phyloP scores from a whole-genome alignment of 2,329 filamentous ascomycete genomes.

The Fusarium sp. region DNA sequence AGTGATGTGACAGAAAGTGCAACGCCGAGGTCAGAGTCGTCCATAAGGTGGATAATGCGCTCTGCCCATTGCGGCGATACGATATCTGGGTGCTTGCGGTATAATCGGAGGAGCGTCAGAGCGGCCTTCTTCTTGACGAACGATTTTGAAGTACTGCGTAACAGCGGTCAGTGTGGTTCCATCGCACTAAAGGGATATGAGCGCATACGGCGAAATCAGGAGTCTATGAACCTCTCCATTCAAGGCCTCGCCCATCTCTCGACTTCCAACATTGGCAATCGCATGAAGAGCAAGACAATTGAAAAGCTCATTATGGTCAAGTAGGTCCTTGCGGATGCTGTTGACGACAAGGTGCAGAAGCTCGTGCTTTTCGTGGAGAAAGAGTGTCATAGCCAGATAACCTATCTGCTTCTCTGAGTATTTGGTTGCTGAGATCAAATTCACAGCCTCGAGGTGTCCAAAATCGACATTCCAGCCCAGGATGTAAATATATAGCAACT shows the following conservation, averaged over 20 bases:
- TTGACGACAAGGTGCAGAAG: slow-evolving; percentile 96
- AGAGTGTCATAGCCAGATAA: slow-evolving; percentile 95
- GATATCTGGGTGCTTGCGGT: slow-evolving; percentile 92
- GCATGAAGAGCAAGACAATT: slow-evolving; percentile 97
- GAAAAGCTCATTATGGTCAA: slow-evolving; percentile 95
- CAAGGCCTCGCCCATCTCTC: slow-evolving; percentile 96
- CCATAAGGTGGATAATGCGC: slow-evolving; percentile 98
- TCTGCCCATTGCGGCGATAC: slow-evolving; percentile 98
- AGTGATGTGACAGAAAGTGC: slow-evolving; percentile 94
- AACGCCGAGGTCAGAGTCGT: slow-evolving; percentile 92
- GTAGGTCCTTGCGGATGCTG: slow-evolving; percentile 94
- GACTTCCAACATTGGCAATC: slow-evolving; percentile 95
- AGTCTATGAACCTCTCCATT: slow-evolving; percentile 91
- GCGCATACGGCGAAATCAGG: slow-evolving; percentile 87
- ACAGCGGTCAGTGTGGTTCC: slow-evolving; percentile 6
- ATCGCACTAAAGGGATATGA: not conserved
- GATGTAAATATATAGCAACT: slow-evolving; percentile 99
- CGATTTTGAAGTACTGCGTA: slow-evolving; percentile 74
- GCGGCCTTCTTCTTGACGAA: slow-evolving; percentile 99
- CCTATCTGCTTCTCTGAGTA: slow-evolving; percentile 99
- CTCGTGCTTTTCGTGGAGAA: slow-evolving; percentile 97
- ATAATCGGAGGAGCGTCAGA: slow-evolving; percentile 88
- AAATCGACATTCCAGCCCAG: slow-evolving; percentile 99
- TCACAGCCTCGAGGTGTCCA: slow-evolving; percentile 96
- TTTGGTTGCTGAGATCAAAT: slow-evolving; percentile 93